Conservation (phyloP, 129 eudicot genomes). For the Tagetes patula region DNA sequence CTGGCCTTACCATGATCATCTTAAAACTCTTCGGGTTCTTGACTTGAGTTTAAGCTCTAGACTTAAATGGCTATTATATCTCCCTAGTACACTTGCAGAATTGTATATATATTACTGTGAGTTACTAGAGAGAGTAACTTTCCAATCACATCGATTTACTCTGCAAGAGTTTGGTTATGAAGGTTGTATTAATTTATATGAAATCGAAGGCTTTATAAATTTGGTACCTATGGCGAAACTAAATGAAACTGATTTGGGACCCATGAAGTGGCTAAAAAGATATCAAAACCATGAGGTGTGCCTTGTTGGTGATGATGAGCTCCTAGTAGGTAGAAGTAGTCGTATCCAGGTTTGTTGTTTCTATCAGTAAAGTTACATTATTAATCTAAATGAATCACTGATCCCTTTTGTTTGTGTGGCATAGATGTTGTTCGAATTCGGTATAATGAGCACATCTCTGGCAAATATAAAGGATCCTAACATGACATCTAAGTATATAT, state of each 20-base stretch:
- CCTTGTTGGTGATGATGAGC: slow-evolving; percentile 20
- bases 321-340: neutral
- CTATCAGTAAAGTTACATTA: too few relatives aligned
- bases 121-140: slow-evolving; percentile 8
- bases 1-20: slow-evolving; percentile 18
- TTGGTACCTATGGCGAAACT: neutral
- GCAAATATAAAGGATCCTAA: too few relatives aligned
- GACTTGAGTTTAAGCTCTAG: slow-evolving; percentile 18
- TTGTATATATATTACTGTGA: neutral
- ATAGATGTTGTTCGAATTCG: too few relatives aligned
- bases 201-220: slow-evolving; percentile 16
- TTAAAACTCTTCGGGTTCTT: slow-evolving; percentile 17
- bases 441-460: too few relatives aligned
- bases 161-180: slow-evolving; percentile 20
- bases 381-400: too few relatives aligned
- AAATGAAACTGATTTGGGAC: slow-evolving; percentile 17
- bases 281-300: neutral
- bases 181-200: slow-evolving; percentile 15
- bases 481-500: too few relatives aligned
- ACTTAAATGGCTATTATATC: neutral
- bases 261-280: slow-evolving; percentile 17
- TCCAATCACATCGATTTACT: slow-evolving; percentile 18
- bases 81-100: slow-evolving; percentile 15
- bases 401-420: too few relatives aligned
- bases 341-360: neutral